Base-by-base conservation (phyloP, 1,284 basidiomycete species). In the Cystobasidium slooffiae region DNA sequence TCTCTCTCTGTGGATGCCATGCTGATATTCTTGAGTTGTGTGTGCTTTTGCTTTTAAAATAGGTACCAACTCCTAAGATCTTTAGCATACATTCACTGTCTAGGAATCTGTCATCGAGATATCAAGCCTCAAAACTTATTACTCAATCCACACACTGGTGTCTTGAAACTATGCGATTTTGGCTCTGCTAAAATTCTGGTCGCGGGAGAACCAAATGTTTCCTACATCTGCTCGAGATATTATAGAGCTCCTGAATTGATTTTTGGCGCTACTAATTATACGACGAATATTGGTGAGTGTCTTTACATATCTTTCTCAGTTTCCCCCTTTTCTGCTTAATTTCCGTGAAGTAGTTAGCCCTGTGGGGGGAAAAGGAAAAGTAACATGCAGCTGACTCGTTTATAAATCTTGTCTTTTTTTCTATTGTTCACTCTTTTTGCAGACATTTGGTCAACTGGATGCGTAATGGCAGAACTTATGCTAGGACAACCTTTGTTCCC, bases 381-480 rank as follows among this genome's bases (percentile, higher is more conserved):
- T n/a, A n/a, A n/a, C n/a, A n/a, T n/a, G n/a, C n/a, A n/a, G n/a
- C n/a, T n/a, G n/a, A n/a, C n/a, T n/a, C n/a, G n/a, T n/a, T n/a
- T n/a, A n/a, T n/a, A n/a, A n/a, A n/a, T n/a, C n/a, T n/a, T n/a
- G n/a, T n/a, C n/a, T n/a, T n/a, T n/a, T n/a, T n/a, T n/a, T n/a
- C n/a, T n/a, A n/a, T 12, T n/a, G 10, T 51, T 39, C n/a, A n/a
- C 43, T 16, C 56, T 31, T 64, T 41, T 68, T 18, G 22, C 62
- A 93, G 94, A 99, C 84, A 96, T 99, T 81, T 99, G 96, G 96
- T 98, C 95, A 78, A 98, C 97, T 58, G 96, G 96, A 52, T 99
- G 96, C 85, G 96, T 99, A 76, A 99, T 99, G 97, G 96, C 96
- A 39, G 96, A 99, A 86, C 84, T 99, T 82, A 99, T 99, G 96